Evolutionary conservation across 1,284 basidiomycete species (phyloP).

Genomic region (Ceratobasidium sp.): DNA sequence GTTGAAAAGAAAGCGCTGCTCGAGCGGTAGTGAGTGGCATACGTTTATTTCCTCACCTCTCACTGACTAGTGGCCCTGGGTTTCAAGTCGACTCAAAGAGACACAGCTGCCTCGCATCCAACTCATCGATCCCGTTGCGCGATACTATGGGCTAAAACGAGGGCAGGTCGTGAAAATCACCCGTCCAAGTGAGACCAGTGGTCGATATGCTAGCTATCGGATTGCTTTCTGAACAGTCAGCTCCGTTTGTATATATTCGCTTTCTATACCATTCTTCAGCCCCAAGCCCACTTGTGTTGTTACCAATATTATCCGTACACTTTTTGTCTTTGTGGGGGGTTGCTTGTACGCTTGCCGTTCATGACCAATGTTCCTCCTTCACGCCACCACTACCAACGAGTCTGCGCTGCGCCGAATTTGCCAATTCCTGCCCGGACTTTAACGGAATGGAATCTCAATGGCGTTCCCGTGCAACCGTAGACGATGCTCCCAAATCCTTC

Average conservation of each 20-base stretch:
- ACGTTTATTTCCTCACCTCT: slow-evolving; percentile 8
- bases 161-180: slow-evolving; percentile 99
- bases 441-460: neutral
- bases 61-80: slow-evolving; percentile 43
- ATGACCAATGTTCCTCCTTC: neutral
- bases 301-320: neutral
- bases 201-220: slow-evolving; percentile 93
- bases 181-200: slow-evolving; percentile 95
- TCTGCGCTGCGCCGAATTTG: too few species aligned
- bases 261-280: neutral
- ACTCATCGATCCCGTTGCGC: slow-evolving; percentile 93
- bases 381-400: neutral
- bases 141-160: slow-evolving; percentile 95
- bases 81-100: slow-evolving; percentile 90
- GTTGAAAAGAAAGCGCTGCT: slow-evolving; percentile 91
- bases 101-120: slow-evolving; percentile 98
- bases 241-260: neutral
- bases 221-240: slow-evolving; percentile 69
- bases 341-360: neutral
- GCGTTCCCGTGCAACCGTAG: slow-evolving; percentile 22
- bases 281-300: neutral
- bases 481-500: slow-evolving; percentile 31
- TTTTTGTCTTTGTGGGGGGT: neutral
- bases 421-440: neutral
- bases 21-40: slow-evolving; percentile 87